A percentile compares a stretch with the other conserved stretches of the same genome.
Conservation (phyloP, 345 rosid species). For the Clarkia xantiana region DNA sequence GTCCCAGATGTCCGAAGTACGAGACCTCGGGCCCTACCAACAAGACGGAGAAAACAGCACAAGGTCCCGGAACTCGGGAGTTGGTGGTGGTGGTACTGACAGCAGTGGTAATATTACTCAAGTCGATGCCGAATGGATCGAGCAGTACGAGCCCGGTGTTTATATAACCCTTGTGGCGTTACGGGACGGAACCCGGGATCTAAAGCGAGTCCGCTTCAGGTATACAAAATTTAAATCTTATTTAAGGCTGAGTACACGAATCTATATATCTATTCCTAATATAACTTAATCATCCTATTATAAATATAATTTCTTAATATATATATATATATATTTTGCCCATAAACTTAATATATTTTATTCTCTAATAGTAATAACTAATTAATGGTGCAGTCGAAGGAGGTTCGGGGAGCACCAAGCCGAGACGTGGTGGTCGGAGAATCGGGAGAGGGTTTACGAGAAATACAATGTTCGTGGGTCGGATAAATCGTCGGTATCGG, state of each 20-base stretch:
- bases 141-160: slow-evolving; percentile 89
- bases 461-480: slow-evolving; percentile 67
- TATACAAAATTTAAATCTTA: slow-evolving; percentile 9
- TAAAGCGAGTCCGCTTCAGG: slow-evolving; percentile 99
- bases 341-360: no score
- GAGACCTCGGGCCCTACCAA: no score
- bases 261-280: no score
- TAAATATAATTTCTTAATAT: no score
- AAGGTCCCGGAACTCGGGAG: slow-evolving; percentile 36
- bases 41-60: slow-evolving; percentile 22
- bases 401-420: slow-evolving; percentile 95
- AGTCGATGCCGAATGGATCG: slow-evolving; percentile 88
- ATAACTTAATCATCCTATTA: no score
- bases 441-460: slow-evolving; percentile 78
- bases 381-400: slow-evolving; percentile 47
- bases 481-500: slow-evolving; percentile 48
- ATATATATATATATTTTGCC: no score
- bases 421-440: slow-evolving; percentile 98
- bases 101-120: slow-evolving; percentile 24
- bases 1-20: slow-evolving; percentile 36
- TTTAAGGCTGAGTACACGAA: no score
- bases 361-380: no score
- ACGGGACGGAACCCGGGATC: slow-evolving; percentile 89
- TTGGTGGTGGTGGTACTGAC: slow-evolving; percentile 1
- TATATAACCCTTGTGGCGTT: slow-evolving; percentile 77